Conservation (phyloP, 192 early-diverging fungal species). For the Podila clonocystis region DNA sequence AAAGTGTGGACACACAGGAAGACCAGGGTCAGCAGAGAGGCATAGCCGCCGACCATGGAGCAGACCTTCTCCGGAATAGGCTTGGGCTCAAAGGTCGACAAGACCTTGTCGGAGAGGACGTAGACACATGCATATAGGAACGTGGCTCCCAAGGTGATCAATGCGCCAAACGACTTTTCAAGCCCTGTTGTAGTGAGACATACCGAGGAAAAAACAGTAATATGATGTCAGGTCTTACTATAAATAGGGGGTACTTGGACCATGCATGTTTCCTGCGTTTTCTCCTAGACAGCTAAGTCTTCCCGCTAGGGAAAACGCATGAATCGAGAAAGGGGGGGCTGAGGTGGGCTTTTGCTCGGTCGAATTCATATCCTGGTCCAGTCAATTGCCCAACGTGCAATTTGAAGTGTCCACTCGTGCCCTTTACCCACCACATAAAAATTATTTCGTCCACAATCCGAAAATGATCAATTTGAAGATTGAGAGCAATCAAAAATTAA, state of each 20-base stretch:
- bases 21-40: slow-evolving; percentile 51
- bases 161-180: slow-evolving; percentile 56
- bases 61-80: slow-evolving; percentile 64
- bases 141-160: slow-evolving; percentile 62
- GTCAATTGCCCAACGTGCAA: background rate
- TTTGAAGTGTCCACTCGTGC: background rate
- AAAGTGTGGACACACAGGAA: slow-evolving; percentile 63
- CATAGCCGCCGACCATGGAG: slow-evolving; percentile 58
- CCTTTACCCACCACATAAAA: background rate
- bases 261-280: background rate
- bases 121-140: slow-evolving; percentile 69
- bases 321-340: background rate
- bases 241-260: no score
- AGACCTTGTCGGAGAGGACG: slow-evolving; percentile 62
- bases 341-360: background rate
- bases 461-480: background rate
- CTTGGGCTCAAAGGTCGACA: slow-evolving; percentile 51
- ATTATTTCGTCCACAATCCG: background rate
- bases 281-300: background rate
- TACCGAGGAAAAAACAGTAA: background rate
- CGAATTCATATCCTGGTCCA: background rate
- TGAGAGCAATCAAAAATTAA: background rate
- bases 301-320: background rate
- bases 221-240: background rate
- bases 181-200: slow-evolving; percentile 6